Conservation (phyloP, 768 basidiomycete genomes). For the Lyophyllum atratum region DNA sequence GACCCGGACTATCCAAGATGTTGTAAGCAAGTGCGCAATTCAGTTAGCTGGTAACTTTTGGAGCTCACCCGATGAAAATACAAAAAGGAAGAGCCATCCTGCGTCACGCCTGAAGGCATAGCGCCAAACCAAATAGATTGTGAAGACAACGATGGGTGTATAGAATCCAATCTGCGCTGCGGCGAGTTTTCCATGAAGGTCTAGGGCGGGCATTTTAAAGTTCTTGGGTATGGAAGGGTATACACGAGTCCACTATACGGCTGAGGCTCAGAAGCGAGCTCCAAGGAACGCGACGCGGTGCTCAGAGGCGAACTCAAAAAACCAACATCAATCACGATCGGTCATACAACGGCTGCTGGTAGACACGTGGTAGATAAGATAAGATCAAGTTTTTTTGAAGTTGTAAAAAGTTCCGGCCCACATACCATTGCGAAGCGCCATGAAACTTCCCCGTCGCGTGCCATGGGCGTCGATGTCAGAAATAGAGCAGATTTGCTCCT, state of each 20-base stretch:
- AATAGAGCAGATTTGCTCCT: conserved; percentile 73
- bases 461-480: conserved; percentile 75
- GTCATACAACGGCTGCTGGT: neutral
- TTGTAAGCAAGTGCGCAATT: neutral
- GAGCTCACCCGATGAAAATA: conserved; percentile 58
- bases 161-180: conserved; percentile 63
- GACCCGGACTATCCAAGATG: conserved; percentile 49
- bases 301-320: conserved; percentile 8
- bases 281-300: conserved; percentile 15
- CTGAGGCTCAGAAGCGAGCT: neutral
- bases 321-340: conserved; percentile 24
- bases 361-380: conserved; percentile 19
- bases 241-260: conserved; percentile 5
- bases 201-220: conserved; percentile 42
- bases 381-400: conserved; percentile 18
- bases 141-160: conserved; percentile 51
- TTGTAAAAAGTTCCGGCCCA: neutral
- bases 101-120: conserved; percentile 61
- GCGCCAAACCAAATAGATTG: conserved; percentile 45
- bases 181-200: conserved; percentile 52
- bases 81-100: conserved; percentile 68
- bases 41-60: neutral
- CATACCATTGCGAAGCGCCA: too few relatives aligned
- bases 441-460: conserved; percentile 78
- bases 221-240: conserved; percentile 16